Base-by-base conservation (phyloP, 176 grass and related monocot species). In the Avena atlantica region DNA sequence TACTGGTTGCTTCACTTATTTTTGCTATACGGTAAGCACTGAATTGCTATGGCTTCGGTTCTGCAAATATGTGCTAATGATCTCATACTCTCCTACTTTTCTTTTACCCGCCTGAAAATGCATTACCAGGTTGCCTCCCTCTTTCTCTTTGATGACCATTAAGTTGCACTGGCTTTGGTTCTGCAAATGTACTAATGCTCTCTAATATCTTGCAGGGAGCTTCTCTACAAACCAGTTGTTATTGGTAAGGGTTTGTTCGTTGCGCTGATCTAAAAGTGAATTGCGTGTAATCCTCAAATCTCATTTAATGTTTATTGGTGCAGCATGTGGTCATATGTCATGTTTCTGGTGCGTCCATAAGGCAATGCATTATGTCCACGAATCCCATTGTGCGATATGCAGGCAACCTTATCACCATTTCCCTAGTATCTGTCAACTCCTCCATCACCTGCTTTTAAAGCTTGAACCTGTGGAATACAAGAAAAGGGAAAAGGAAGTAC, bases 241-340 rank as follows among this genome's bases (percentile, higher is more conserved):
- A 84, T 99, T 14, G 78, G 97, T 96, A 94, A 94, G 91, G 82
- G 25, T 79, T 84, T 14, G 49, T 36, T 73, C 3, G 80, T 73
- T 23, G 70, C 53, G 7, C 80, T 45, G 52, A 80, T 72, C 51
- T 68, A 52, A 88, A 88, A 82, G 40, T 71, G 31, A 20, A 21
- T 81, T 76, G 40, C n/a, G 34, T 56, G 9, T 82, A 48, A 5
- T 80, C 68, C 42, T 74, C 5, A 80, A 72, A 75, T 44, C 42
- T 85, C 50, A 90, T 83, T 63, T 88, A 50, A 53, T 17, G 29
- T 83, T 31, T 76, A 72, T 60, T 57, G 14, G n/a, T 86, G 87
- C 94, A 99, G 97, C 89, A 74, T 99, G 97, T 84, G 97, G 97
- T 9, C 97, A 99, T 85, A 90, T 87, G 76, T 96, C 91, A 82